Evolutionary conservation across 768 basidiomycete species (phyloP), one percentile per base, ranked within the genome.

Genomic region (Lactarius psammicola): DNA sequence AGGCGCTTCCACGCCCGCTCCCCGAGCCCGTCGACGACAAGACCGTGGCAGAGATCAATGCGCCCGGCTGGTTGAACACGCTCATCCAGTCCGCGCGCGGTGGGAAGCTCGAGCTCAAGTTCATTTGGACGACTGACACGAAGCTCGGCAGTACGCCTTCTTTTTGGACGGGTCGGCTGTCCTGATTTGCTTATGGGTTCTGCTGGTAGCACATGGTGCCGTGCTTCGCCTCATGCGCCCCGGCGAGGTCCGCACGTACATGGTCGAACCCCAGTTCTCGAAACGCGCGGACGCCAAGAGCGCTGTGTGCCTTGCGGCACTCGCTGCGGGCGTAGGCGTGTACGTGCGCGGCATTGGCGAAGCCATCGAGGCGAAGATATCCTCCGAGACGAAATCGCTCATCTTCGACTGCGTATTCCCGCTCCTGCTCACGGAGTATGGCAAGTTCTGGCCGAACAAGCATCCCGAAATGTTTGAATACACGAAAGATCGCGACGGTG

Each of bases 241-340:
- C 3, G 77, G 76, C 5, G 81, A 84, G 63, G 81, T 79, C 42
- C 79, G 76, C 51, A 84, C 86, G 0, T 91, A 80, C 68, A 73
- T 91, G 6, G 86, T 87, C 33, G 88, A 89, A n/a, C 77, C 85
- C 0, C 77, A 78, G 18, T 90, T 90, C 68, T 69, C 78, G 2
- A 87, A 84, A 70, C 84, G 84, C 3, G 75, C 76, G 0, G 88
- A 90, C 60, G 89, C 88, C n/a, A 89, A 87, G 73, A 79, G 81
- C 0, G 90, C 89, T 0, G 89, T 84, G 2, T 85, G 82, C 65
- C 74, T 91, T 28, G 77, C 84, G 18, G 89, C 88, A 0, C 82
- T 90, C 73, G 84, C 86, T 2, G 80, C 85, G 66, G 86, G 85
- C 10, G 76, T 86, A 11, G 85, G 85, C 6, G 74, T 79, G 26